These are phyloP conservation scores for Orbilia oligospora DNA, from an alignment of 2,329 filamentous ascomycete species.

Conservation along the genomic window DNA sequence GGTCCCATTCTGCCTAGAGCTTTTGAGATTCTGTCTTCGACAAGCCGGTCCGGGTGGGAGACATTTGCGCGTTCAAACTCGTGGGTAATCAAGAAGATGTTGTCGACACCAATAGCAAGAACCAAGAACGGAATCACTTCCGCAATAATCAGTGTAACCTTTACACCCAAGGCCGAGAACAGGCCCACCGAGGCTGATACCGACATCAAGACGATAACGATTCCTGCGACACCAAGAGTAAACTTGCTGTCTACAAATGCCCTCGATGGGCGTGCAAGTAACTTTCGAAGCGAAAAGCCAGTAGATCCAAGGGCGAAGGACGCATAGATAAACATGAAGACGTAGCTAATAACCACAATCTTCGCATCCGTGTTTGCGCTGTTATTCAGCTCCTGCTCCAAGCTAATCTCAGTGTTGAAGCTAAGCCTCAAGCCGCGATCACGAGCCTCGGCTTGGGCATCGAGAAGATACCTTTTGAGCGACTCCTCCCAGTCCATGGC, in stretches of 20 bases:
- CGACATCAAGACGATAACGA: slow-evolving; percentile 96
- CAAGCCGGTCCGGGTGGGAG: slow-evolving; percentile 87
- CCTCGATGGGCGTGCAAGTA: slow-evolving; percentile 85
- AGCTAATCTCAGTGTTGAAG: slow-evolving; percentile 93
- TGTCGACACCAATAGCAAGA: slow-evolving; percentile 95
- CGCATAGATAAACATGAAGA: slow-evolving; percentile 98
- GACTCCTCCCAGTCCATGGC: slow-evolving; percentile 92
- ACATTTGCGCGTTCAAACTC: slow-evolving; percentile 96
- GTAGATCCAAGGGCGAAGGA: slow-evolving; percentile 92
- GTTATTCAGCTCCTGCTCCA: slow-evolving; percentile 97
- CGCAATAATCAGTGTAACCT: slow-evolving; percentile 96
- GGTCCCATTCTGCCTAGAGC: slow-evolving; percentile 97
- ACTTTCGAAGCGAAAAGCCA: slow-evolving; percentile 80
- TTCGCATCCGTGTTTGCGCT: slow-evolving; percentile 98
- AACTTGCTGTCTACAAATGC: slow-evolving; percentile 97
- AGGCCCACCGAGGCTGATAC: slow-evolving; percentile 94
- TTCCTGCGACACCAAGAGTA: slow-evolving; percentile 91
- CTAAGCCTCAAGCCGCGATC: slow-evolving; percentile 86
- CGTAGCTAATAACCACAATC: slow-evolving; percentile 95
- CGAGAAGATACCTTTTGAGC: slow-evolving; percentile 79
- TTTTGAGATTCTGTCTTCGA: slow-evolving; percentile 86
- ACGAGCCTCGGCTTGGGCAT: slow-evolving; percentile 83
- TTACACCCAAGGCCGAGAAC: slow-evolving; percentile 91
- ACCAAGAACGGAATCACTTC: slow-evolving; percentile 99
- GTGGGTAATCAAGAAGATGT: slow-evolving; percentile 98